Evolutionary conservation across 2,329 filamentous ascomycete genomes (phyloP), one percentile per base, ranked within the genome.

Genomic region (Cladophialophora bantiana): DNA sequence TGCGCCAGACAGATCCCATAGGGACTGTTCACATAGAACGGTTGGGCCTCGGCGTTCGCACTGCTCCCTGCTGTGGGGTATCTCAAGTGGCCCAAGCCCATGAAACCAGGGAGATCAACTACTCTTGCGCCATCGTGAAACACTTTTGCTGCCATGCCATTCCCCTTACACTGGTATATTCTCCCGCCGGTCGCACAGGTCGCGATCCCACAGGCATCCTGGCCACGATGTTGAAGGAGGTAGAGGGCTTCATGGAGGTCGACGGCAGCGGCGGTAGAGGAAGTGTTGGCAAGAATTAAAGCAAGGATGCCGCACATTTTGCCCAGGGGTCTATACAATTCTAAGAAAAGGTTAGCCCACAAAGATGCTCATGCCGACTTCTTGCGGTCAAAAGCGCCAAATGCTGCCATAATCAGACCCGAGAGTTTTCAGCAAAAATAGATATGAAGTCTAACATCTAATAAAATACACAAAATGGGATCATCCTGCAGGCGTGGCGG

Each of bases 51-150:
- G 7, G 92, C 89, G 75, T 92, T 94, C 66, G 88, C 88, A 72
- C 90, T 91, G 77, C 89, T 95, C 65, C 94, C 94, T 12, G 91
- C 91, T 7, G 94, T 97, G 10, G 94, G 94, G 79, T 97, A 97
- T 77, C 94, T 85, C 72, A 97, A 80, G 78, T 97, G 94, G 50
- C 88, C 90, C 67, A 97, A 85, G 68, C 92, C 93, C 90, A 95
- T 94, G 79, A 88, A 94, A 38, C 93, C 93, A 12, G 92, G 90
- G 59, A 95, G 85, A 74, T 93, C 88, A 57, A 86, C 82, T 48
- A 94, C 84, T 68, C 90, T 86, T 66, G 87, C 85, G 71, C 92
- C 93, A 70, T 96, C 91, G 61, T 89, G 84, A 79, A 97, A 96
- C 73, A 96, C 93, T 77, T 89, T 91, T 65, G 89, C 87, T 48